A percentile compares a stretch with the other conserved stretches of the same genome.
Conservation (phyloP, 2,329 filamentous ascomycete genomes). For the Xylariomycetidae sp. region DNA sequence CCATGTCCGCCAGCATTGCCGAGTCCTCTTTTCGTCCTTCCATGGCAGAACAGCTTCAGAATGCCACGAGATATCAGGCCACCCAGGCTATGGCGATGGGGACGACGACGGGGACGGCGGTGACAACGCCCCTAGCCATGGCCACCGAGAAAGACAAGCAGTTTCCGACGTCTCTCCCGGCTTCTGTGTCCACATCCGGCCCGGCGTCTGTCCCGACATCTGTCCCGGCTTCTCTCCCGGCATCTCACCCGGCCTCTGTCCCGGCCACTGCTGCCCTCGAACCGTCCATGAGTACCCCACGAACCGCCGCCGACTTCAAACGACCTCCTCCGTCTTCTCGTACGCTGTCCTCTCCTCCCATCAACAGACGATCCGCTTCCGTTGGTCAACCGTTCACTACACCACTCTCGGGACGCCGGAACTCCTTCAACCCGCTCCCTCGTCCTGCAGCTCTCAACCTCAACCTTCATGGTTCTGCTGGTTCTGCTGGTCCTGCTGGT, state of each 20-base stretch:
- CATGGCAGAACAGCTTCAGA: constrained; percentile 28
- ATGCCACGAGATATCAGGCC: too few species aligned
- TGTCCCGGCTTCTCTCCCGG: too few species aligned
- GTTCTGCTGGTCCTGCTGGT: background rate
- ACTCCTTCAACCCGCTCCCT: constrained; percentile 42
- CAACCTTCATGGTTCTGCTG: constrained; percentile 18
- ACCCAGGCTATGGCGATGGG: too few species aligned
- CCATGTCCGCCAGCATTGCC: constrained; percentile 29
- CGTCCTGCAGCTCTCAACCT: constrained; percentile 41
- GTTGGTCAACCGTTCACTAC: constrained; percentile 25
- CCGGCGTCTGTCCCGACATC: too few species aligned
- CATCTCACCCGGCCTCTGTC: too few species aligned
- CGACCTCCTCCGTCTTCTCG: constrained; percentile 30
- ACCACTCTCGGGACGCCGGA: constrained; percentile 35
- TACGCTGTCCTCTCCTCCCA: constrained; percentile 49
- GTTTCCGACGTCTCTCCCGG: too few species aligned
- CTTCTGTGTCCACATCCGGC: too few species aligned
- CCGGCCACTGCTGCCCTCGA: too few species aligned
- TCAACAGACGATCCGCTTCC: constrained; percentile 31
- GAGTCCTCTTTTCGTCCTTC: constrained; percentile 28
- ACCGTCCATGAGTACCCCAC: too few species aligned
- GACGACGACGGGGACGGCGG: too few species aligned
- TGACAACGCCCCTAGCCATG: too few species aligned
- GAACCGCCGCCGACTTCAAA: constrained; percentile 24
- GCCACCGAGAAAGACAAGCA: too few species aligned